A percentile compares a stretch with the other conserved stretches of the same genome.
Conservation (phyloP, 331 rosid genomes). For the Malus hybrid region DNA sequence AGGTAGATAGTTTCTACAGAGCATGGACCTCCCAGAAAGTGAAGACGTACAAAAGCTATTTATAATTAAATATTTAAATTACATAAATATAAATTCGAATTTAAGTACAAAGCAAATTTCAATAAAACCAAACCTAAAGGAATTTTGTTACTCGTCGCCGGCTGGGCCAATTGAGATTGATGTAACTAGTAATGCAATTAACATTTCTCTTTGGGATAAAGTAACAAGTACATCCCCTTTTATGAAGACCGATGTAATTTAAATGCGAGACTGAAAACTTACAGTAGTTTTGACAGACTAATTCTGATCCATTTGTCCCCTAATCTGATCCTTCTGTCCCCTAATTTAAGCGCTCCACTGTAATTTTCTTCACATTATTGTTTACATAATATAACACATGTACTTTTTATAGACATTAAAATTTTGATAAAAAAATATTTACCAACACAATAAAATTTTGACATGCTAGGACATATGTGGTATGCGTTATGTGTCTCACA, state of each 20-base stretch:
- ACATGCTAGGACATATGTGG: no score
- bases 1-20: background rate
- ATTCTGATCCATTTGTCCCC: background rate
- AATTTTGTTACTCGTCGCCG: no score
- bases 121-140: no score
- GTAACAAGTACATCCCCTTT: background rate
- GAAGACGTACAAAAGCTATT: background rate
- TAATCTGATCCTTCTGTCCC: background rate
- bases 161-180: background rate
- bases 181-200: no score
- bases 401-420: no score
- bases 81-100: no score
- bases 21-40: background rate
- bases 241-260: background rate
- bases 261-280: constrained; percentile 14
- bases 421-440: no score
- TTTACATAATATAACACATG: background rate
- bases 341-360: background rate
- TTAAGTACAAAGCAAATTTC: no score
- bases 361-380: background rate
- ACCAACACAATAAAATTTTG: no score
- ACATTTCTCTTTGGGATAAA: background rate
- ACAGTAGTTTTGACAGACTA: constrained; percentile 15
- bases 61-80: no score
- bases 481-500: accelerated